Percentiles rank a stretch among this genome's conserved stretches.
Conservation (phyloP, 345 rosid species). For the Lagerstroemia speciosa region DNA sequence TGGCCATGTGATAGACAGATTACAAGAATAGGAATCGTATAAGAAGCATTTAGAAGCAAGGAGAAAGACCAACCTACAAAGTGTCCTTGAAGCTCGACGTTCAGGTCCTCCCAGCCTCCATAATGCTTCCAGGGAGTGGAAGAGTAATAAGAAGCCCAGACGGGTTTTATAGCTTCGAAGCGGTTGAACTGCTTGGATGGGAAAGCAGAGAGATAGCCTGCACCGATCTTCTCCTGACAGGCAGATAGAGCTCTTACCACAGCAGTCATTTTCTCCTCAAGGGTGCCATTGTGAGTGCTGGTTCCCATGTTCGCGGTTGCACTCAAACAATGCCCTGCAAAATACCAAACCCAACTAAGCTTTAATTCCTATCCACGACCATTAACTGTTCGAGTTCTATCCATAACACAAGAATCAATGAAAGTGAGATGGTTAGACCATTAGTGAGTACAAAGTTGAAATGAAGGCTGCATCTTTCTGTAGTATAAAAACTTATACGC, state of each 20-base stretch:
- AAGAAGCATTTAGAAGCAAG: not conserved
- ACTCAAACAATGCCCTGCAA: slow-evolving; percentile 91
- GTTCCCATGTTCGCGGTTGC: slow-evolving; percentile 94
- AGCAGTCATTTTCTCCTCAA: slow-evolving; percentile 60
- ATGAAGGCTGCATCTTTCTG: no score
- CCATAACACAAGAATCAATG: no score
- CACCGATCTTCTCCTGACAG: slow-evolving; percentile 66
- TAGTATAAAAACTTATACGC: not conserved
- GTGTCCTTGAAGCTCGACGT: slow-evolving; percentile 82
- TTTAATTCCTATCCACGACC: not conserved
- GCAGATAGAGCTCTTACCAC: slow-evolving; percentile 55
- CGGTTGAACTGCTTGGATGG: slow-evolving; percentile 74
- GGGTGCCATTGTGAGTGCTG: slow-evolving; percentile 62
- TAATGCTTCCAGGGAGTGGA: slow-evolving; percentile 63
- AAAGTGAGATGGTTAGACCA: no score
- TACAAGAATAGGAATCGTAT: not conserved
- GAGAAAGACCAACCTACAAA: slow-evolving; percentile 54
- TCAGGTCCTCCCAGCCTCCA: slow-evolving; percentile 84
- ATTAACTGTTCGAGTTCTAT: not conserved
- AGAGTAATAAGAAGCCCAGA: slow-evolving; percentile 98
- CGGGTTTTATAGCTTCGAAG: slow-evolving; percentile 65
- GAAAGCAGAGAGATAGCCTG: slow-evolving; percentile 93
- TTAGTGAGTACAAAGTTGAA: not conserved
- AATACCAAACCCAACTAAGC: slow-evolving; percentile 9
- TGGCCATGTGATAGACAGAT: not conserved